Conservation (phyloP, 495 filamentous ascomycete genomes). For the Penicillium fimorum region DNA sequence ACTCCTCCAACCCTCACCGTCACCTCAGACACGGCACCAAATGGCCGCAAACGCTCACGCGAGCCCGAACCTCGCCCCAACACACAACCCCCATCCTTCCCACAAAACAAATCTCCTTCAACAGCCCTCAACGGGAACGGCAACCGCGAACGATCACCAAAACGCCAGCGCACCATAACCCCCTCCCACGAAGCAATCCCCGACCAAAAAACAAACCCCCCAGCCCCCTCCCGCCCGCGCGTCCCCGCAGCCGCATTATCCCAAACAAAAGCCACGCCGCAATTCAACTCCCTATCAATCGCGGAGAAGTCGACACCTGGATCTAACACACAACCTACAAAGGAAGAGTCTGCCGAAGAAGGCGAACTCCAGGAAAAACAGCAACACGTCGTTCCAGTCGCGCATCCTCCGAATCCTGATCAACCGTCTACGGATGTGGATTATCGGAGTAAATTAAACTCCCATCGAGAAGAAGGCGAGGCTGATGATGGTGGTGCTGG, state of each 20-base stretch:
- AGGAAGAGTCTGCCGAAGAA: conserved; percentile 23
- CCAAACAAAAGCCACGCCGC: background rate
- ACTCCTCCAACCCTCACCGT: conserved; percentile 20
- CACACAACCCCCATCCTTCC: conserved; percentile 8
- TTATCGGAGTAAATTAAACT: background rate
- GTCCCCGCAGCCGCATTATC: conserved; percentile 20
- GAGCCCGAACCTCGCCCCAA: conserved; percentile 36
- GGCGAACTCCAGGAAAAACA: conserved; percentile 19
- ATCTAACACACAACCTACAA: background rate
- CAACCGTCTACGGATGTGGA: background rate
- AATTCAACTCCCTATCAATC: background rate
- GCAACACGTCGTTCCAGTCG: background rate
- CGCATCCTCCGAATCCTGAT: background rate
- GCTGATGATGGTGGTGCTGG: conserved; percentile 35
- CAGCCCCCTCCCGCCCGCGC: conserved; percentile 18
- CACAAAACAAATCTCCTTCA: conserved; percentile 7
- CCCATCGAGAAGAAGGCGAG: conserved; percentile 2
- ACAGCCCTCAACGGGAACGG: conserved; percentile 33
- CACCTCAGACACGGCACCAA: conserved; percentile 20
- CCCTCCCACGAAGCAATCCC: conserved; percentile 14
- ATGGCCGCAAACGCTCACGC: conserved; percentile 45
- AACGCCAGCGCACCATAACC: conserved; percentile 40
- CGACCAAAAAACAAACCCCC: conserved; percentile 1
- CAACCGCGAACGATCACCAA: conserved; percentile 31
- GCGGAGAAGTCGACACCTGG: background rate